A percentile compares a stretch with the other conserved stretches of the same genome.
These are phyloP conservation scores for Hondaea fermentalgiana DNA, from an alignment of 108 stramenopile species.

Conservation along the genomic window DNA sequence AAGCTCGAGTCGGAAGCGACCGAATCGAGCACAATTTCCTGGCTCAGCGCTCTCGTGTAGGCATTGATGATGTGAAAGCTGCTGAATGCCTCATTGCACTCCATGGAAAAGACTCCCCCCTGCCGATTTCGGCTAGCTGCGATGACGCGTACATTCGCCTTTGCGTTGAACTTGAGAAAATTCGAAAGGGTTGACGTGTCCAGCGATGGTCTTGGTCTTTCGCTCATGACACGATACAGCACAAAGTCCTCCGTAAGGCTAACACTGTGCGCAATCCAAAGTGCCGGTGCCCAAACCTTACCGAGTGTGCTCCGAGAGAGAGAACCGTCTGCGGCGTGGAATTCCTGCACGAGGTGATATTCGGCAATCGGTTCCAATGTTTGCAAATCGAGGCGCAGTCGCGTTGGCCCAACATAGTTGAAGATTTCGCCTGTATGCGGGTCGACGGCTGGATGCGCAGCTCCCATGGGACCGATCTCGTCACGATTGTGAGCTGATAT, in stretches of 20 bases:
- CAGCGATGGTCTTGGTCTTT: neutral
- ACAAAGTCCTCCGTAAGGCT: neutral
- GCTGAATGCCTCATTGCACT: constrained; percentile 8
- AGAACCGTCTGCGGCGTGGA: neutral
- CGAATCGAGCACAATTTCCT: neutral
- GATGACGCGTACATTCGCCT: neutral
- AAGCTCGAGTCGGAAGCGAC: neutral
- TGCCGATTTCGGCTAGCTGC: neutral
- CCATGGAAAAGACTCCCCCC: neutral
- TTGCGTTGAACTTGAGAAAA: neutral
- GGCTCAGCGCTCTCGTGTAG: neutral
- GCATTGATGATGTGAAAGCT: neutral
- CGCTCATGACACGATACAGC: neutral
- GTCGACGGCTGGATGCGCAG: neutral
- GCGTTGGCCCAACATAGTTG: neutral
- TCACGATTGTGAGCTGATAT: neutral
- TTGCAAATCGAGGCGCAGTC: neutral
- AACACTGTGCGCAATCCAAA: neutral
- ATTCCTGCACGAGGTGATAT: neutral
- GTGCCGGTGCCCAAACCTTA: neutral
- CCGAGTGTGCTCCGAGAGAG: neutral
- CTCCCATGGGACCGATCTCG: neutral
- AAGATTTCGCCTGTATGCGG: neutral
- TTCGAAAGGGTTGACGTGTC: neutral
- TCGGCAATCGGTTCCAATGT: neutral